Conservation (phyloP, 768 basidiomycete genomes). For the Lactarius hengduanensis region DNA sequence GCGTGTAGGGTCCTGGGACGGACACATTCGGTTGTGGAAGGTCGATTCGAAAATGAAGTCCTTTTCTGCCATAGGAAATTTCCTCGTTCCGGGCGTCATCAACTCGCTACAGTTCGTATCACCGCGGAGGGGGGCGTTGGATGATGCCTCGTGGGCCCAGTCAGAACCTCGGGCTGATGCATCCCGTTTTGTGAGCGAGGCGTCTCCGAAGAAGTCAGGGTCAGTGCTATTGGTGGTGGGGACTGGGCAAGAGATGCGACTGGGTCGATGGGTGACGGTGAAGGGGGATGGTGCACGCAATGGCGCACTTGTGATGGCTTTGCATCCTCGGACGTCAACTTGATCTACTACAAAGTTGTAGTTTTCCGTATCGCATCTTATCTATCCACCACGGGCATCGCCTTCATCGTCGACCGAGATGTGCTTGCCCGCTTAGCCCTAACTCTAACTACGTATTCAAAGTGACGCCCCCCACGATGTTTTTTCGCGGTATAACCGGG, state of each 20-base stretch:
- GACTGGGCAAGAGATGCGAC: slow-evolving; percentile 81
- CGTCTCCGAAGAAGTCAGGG: slow-evolving; percentile 20
- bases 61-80: slow-evolving; percentile 63
- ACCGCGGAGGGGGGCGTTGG: slow-evolving; percentile 43
- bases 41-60: slow-evolving; percentile 75
- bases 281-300: slow-evolving; percentile 73
- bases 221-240: slow-evolving; percentile 70
- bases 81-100: slow-evolving; percentile 74
- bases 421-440: background rate
- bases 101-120: slow-evolving; percentile 86
- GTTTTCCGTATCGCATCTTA: background rate
- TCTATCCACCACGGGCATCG: background rate
- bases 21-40: slow-evolving; percentile 87
- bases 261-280: slow-evolving; percentile 85
- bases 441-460: background rate
- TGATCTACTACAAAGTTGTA: background rate
- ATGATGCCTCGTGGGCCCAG: slow-evolving; percentile 45
- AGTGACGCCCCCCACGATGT: slow-evolving; percentile 4
- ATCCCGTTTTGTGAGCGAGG: slow-evolving; percentile 27
- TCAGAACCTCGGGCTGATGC: slow-evolving; percentile 36
- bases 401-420: background rate
- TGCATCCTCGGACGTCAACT: slow-evolving; percentile 44
- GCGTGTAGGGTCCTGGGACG: slow-evolving; percentile 87
- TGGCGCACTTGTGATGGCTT: slow-evolving; percentile 61
- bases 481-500: background rate